Evolutionary conservation across 768 basidiomycete species (phyloP), one percentile per base, ranked within the genome.

Genomic region (Rhodotorula toruloides): DNA sequence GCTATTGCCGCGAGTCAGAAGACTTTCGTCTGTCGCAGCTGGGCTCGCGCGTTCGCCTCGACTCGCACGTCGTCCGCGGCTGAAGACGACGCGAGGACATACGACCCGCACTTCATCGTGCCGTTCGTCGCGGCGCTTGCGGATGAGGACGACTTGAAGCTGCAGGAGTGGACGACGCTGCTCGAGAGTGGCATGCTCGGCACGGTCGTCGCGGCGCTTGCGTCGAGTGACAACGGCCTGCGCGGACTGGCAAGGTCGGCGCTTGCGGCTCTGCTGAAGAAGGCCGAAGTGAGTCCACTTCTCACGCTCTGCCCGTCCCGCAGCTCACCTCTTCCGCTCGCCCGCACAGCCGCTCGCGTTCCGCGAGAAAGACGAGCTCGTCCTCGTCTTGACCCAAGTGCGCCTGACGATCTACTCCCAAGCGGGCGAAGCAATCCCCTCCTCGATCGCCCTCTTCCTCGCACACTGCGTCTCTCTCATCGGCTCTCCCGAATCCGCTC

Each of bases 401-500:
- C 58, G 63, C 36, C 72, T 69, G 57, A 39, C 63, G 25, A 46
- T 70, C 25, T 62, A 46, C 50, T 68, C 67, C 17, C 59, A 54
- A 5, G 62, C 44, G 2, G 67, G 55, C 27, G 65, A 64, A 5
- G 84, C 89, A 8, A 79, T 96, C 0, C 87, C 93, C 0, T 84
- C 88, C 2, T 87, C 88, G 66, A 83, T 86, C 9, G 86, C 90
- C 4, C 84, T 97, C 25, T 83, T 94, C 71, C 81, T 97, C 58
- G 82, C 87, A 4, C 91, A 98, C 68, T 85, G 90, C 4, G 78
- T 96, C 9, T 83, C 87, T 36, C 85, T 85, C 2, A 81, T 94
- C 40, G 93, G 91, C 78, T 87, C 90, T 67, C 92, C 94, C 0
- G 86, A 89, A 3, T 86, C 87, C 56, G 89, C 91, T 77, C 85